Evolutionary conservation across 306 rosid genomes (phyloP).

Genomic region (Abrus pulchellus): DNA sequence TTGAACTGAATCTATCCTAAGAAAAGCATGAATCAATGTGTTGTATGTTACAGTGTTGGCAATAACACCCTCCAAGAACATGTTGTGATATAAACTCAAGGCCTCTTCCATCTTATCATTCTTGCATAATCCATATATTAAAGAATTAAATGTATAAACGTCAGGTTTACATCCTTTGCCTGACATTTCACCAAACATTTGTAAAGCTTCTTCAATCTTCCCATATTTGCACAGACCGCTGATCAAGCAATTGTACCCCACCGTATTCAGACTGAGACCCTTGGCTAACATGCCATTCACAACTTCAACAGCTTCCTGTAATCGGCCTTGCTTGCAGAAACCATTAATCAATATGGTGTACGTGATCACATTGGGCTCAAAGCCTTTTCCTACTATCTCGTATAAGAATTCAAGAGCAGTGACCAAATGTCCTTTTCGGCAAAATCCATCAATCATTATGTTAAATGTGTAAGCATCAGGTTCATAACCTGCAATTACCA

Average conservation of each 20-base stretch:
- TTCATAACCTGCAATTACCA: slow-evolving; percentile 64
- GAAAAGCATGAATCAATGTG: slow-evolving; percentile 77
- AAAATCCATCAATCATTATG: slow-evolving; percentile 79
- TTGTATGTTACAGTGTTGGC: slow-evolving; percentile 92
- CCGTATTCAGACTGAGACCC: slow-evolving; percentile 73
- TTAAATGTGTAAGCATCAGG: slow-evolving; percentile 86
- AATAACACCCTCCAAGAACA: slow-evolving; percentile 83
- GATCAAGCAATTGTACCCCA: slow-evolving; percentile 85
- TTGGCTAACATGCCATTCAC: slow-evolving; percentile 74
- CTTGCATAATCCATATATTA: slow-evolving; percentile 80
- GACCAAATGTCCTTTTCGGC: slow-evolving; percentile 75
- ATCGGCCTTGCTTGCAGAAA: slow-evolving; percentile 74
- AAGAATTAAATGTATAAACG: slow-evolving; percentile 76
- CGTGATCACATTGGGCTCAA: slow-evolving; percentile 80
- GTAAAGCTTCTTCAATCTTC: slow-evolving; percentile 69
- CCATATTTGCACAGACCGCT: slow-evolving; percentile 70
- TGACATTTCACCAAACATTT: slow-evolving; percentile 69
- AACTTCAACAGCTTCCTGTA: slow-evolving; percentile 68
- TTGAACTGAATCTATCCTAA: slow-evolving; percentile 65
- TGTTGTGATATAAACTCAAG: slow-evolving; percentile 70
- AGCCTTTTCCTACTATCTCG: slow-evolving; percentile 71
- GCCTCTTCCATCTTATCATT: slow-evolving; percentile 75
- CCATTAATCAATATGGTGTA: slow-evolving; percentile 81
- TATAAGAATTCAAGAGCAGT: slow-evolving; percentile 73
- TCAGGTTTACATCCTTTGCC: slow-evolving; percentile 88